phyloP scores from a whole-genome alignment of 192 early-diverging fungal species.

The Funneliformis geosporum region DNA sequence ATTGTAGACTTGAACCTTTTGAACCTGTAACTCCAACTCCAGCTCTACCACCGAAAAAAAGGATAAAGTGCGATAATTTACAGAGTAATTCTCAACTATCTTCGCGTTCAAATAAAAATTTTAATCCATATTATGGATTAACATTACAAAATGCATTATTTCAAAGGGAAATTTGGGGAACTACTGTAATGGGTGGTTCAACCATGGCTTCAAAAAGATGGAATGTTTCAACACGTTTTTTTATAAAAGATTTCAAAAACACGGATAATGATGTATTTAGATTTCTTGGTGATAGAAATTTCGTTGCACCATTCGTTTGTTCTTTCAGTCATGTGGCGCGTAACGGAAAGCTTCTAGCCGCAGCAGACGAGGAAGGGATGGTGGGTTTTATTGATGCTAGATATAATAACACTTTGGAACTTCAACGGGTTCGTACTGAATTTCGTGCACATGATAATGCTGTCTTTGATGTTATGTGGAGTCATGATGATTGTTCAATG shows the following conservation, averaged over 20 bases:
- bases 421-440: slow-evolving; percentile 32
- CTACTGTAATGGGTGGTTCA: background rate
- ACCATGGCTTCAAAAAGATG: slow-evolving; percentile 1
- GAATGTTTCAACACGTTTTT: slow-evolving; percentile 24
- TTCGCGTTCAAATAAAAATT: background rate
- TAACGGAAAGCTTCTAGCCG: slow-evolving; percentile 57
- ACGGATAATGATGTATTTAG: slow-evolving; percentile 17
- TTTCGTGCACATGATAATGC: slow-evolving; percentile 75
- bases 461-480: slow-evolving; percentile 78
- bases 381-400: slow-evolving; percentile 57
- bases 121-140: background rate
- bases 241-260: slow-evolving; percentile 29
- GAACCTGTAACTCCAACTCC: background rate
- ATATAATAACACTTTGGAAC: slow-evolving; percentile 37
- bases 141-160: background rate
- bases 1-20: background rate
- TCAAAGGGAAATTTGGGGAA: slow-evolving; percentile 26
- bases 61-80: slow-evolving; percentile 1
- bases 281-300: slow-evolving; percentile 18
- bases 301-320: slow-evolving; percentile 29
- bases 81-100: background rate
- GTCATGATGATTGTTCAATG: slow-evolving; percentile 57
- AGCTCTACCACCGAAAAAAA: slow-evolving; percentile 1
- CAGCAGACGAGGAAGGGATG: slow-evolving; percentile 64
- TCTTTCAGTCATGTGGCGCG: slow-evolving; percentile 35